phyloP scores from a whole-genome alignment of 2,329 filamentous ascomycete species.

The Pseudocercospora macadamiae region DNA sequence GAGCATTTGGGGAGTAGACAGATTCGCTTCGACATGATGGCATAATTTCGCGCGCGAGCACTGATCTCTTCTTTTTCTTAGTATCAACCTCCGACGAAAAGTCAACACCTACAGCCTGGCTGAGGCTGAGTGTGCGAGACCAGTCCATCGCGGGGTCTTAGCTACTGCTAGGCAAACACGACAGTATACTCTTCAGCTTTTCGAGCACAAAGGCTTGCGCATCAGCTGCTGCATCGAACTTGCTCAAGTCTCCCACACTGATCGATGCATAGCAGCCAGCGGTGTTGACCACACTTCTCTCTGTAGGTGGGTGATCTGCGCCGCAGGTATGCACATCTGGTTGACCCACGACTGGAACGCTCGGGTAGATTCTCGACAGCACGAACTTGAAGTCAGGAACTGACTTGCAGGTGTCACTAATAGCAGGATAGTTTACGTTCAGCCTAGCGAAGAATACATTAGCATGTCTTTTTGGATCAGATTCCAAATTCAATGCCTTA shows the following conservation, averaged over 20 bases:
- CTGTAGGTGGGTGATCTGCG: conserved; percentile 58
- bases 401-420: conserved; percentile 54
- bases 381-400: conserved; percentile 64
- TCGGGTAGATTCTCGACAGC: conserved; percentile 62
- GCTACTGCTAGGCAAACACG: conserved; percentile 45
- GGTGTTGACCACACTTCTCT: conserved; percentile 55
- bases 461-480: not conserved
- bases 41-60: too few relatives aligned
- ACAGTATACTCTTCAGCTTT: conserved; percentile 54
- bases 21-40: too few relatives aligned
- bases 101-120: too few relatives aligned
- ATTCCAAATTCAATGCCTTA: conserved; percentile 9
- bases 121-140: too few relatives aligned
- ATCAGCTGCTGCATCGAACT: conserved; percentile 59
- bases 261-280: conserved; percentile 64
- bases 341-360: conserved; percentile 38
- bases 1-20: too few relatives aligned
- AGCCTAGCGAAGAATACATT: conserved; percentile 41
- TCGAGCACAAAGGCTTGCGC: conserved; percentile 56
- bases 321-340: conserved; percentile 63
- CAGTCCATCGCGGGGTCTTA: not conserved
- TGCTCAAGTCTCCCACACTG: conserved; percentile 64
- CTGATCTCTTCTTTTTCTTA: too few relatives aligned
- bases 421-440: conserved; percentile 70
- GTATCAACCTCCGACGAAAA: too few relatives aligned